Percentiles rank a stretch among this genome's conserved stretches.
These are phyloP conservation scores for Wickerhamiella infanticola DNA, from an alignment of 1,139 yeast species.

Conservation along the genomic window DNA sequence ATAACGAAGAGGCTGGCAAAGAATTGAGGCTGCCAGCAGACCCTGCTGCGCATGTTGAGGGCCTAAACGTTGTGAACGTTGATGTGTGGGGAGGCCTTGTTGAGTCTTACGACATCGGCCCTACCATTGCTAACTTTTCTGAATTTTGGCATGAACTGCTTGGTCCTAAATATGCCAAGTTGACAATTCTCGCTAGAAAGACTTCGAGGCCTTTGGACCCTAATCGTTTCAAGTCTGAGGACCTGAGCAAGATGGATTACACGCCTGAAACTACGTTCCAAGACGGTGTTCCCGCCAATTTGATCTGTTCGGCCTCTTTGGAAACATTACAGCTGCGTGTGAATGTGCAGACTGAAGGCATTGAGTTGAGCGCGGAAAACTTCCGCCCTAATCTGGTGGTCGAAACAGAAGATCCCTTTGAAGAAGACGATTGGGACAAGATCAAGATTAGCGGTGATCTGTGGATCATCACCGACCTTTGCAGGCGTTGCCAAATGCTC, in stretches of 20 bases:
- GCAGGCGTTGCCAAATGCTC: constrained; percentile 29
- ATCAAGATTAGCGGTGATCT: constrained; percentile 19
- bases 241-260: constrained; percentile 1
- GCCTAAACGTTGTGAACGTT: constrained; percentile 9
- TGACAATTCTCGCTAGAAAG: constrained; percentile 15
- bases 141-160: constrained; percentile 9
- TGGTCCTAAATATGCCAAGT: constrained; percentile 3
- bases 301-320: constrained; percentile 25
- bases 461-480: constrained; percentile 23
- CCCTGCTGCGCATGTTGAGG: constrained; percentile 1
- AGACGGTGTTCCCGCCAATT: constrained; percentile 31
- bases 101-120: constrained; percentile 16
- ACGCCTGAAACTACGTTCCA: constrained; percentile 21
- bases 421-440: constrained; percentile 28
- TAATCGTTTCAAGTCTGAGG: constrained; percentile 1
- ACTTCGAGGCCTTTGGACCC: constrained; percentile 22
- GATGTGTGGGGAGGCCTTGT: constrained; percentile 20
- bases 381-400: constrained; percentile 31
- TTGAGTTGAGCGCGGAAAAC: constrained; percentile 16
- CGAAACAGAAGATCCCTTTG: constrained; percentile 21
- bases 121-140: constrained; percentile 6
- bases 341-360: constrained; percentile 12
- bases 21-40: constrained; percentile 7
- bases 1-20: constrained; percentile 16
- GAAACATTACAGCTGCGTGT: constrained; percentile 21